These are phyloP conservation scores for Whalleya microplaca DNA, from an alignment of 2,329 filamentous ascomycete species.

Conservation along the genomic window DNA sequence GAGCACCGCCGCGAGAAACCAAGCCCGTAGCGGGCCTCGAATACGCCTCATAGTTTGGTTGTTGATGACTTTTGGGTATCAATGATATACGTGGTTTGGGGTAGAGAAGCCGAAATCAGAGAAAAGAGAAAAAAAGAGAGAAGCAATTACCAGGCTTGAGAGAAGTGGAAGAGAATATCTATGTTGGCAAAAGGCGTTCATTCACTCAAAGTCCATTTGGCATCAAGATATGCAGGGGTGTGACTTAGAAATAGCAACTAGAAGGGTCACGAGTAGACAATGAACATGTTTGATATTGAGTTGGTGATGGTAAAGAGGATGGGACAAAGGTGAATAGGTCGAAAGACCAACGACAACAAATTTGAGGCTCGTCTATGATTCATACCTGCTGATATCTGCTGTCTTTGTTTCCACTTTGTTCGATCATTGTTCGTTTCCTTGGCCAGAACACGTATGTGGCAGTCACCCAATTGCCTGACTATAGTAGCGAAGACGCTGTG, in stretches of 20 bases:
- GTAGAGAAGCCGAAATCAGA: background rate
- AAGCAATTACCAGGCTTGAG: constrained; percentile 17
- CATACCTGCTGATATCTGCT: constrained; percentile 19
- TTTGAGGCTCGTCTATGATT: constrained; percentile 19
- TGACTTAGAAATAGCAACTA: constrained; percentile 30
- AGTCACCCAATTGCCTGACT: constrained; percentile 23
- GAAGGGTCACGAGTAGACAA: constrained; percentile 33
- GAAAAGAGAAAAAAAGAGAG: constrained; percentile 12
- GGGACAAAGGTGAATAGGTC: constrained; percentile 6
- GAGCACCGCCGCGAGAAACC: constrained; percentile 42
- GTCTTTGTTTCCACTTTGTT: constrained; percentile 35
- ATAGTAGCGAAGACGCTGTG: constrained; percentile 16
- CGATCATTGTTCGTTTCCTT: constrained; percentile 24
- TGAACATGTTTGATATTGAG: constrained; percentile 25
- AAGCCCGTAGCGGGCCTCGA: constrained; percentile 39
- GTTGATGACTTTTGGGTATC: background rate
- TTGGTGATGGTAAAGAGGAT: constrained; percentile 18
- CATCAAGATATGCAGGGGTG: constrained; percentile 10
- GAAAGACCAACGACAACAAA: constrained; percentile 10
- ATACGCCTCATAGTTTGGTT: constrained; percentile 35
- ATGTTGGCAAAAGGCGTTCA: constrained; percentile 22
- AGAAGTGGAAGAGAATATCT: constrained; percentile 20
- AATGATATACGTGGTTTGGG: background rate
- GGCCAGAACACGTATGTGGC: constrained; percentile 5
- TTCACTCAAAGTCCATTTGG: constrained; percentile 25